These are phyloP conservation scores for Hysterangium stoloniferum DNA, from an alignment of 768 basidiomycete species.

Conservation along the genomic window DNA sequence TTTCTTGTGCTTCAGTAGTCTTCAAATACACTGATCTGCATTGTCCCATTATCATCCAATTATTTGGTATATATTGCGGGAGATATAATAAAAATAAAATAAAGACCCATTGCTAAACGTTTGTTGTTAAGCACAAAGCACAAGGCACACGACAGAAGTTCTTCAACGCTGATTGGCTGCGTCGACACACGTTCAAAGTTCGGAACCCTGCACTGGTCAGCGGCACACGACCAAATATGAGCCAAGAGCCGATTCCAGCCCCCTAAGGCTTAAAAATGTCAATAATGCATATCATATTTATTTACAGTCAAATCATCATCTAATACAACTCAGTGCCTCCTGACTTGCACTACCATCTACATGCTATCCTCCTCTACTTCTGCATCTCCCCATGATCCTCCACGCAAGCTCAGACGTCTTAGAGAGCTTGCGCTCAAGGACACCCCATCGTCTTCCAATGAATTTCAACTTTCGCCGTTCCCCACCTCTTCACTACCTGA, in stretches of 20 bases:
- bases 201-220: not conserved
- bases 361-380: not conserved
- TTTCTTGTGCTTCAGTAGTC: no score
- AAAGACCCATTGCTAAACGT: no score
- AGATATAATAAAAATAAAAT: no score
- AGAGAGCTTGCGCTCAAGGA: slow-evolving; percentile 16
- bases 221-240: slow-evolving; percentile 1
- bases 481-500: not conserved
- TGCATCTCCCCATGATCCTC: slow-evolving; percentile 24
- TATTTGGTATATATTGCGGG: no score
- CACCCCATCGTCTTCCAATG: not conserved
- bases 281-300: not conserved
- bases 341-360: not conserved
- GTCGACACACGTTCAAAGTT: not conserved
- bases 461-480: not conserved
- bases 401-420: slow-evolving; percentile 37
- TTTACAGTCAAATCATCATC: not conserved
- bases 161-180: not conserved
- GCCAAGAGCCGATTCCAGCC: no score
- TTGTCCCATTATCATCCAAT: no score
- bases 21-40: no score
- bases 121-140: not conserved
- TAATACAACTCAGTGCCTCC: not conserved
- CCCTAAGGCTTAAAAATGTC: no score
- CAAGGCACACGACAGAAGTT: slow-evolving; percentile 3